A percentile compares a stretch with the other conserved stretches of the same genome.
Conservation (phyloP, 1,139 yeast genomes). For the Magnusiomyces sp. region DNA sequence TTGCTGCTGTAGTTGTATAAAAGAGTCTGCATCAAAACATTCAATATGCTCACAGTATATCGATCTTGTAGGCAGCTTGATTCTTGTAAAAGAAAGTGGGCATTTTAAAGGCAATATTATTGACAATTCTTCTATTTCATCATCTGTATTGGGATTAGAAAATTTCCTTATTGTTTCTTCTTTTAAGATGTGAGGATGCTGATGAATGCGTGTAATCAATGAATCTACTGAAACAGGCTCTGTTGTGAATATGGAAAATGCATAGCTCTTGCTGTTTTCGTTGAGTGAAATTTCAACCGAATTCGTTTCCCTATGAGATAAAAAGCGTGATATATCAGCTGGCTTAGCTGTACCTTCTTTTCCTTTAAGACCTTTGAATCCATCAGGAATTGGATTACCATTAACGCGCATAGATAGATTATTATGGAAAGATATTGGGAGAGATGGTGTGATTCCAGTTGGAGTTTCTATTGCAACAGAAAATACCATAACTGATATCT, state of each 20-base stretch:
- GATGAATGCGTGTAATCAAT: slow-evolving; percentile 24
- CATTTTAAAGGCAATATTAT: slow-evolving; percentile 32
- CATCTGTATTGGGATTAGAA: slow-evolving; percentile 28
- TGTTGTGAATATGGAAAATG: slow-evolving; percentile 27
- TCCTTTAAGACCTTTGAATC: slow-evolving; percentile 30
- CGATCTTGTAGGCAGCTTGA: slow-evolving; percentile 33
- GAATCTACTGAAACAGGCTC: slow-evolving; percentile 18
- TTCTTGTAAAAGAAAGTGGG: slow-evolving; percentile 33
- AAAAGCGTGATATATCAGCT: slow-evolving; percentile 29
- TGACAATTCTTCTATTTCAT: slow-evolving; percentile 33
- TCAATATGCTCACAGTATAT: slow-evolving; percentile 35
- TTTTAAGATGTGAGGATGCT: slow-evolving; percentile 26
- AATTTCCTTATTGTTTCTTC: slow-evolving; percentile 24
- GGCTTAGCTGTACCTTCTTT: slow-evolving; percentile 35
- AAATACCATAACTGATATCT: slow-evolving; percentile 2
- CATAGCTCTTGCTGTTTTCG: slow-evolving; percentile 17
- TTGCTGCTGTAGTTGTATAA: slow-evolving; percentile 34
- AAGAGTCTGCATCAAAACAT: slow-evolving; percentile 36
- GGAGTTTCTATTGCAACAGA: slow-evolving; percentile 2
- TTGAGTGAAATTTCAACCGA: slow-evolving; percentile 22
- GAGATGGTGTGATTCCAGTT: background rate
- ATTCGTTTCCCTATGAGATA: slow-evolving; percentile 16
- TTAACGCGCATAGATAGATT: slow-evolving; percentile 26
- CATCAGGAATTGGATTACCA: slow-evolving; percentile 21
- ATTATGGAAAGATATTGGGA: background rate